A percentile compares a stretch with the other conserved stretches of the same genome.
Conservation (phyloP, 768 basidiomycete species). For the Auricularia sp. region DNA sequence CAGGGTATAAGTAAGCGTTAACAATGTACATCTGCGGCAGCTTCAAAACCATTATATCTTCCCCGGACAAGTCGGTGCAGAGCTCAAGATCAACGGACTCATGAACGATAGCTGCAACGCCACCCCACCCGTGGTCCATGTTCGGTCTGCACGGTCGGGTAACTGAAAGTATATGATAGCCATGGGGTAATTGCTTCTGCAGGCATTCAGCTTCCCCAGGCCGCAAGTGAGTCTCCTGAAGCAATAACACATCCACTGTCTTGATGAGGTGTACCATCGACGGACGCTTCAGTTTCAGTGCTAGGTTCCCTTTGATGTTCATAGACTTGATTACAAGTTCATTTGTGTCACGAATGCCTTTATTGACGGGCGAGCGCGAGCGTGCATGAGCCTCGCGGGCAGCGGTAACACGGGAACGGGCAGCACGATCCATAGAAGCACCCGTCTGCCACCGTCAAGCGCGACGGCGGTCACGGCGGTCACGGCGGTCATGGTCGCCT, state of each 20-base stretch:
- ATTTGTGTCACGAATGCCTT: background rate
- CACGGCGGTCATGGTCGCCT: no score
- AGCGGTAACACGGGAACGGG: background rate
- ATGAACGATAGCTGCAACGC: background rate
- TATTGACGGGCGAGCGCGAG: background rate
- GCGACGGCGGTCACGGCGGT: background rate
- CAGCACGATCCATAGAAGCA: background rate
- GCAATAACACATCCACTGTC: background rate
- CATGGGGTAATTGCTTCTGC: background rate
- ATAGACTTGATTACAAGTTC: background rate
- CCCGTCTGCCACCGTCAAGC: background rate
- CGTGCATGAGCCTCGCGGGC: background rate
- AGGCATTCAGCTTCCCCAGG: background rate
- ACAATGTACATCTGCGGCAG: background rate
- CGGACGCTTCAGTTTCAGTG: background rate
- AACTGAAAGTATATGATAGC: background rate
- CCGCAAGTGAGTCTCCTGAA: background rate
- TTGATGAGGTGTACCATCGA: background rate
- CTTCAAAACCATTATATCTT: background rate
- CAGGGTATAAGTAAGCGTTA: background rate
- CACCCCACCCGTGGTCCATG: background rate
- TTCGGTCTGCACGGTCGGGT: background rate
- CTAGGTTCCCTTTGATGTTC: background rate
- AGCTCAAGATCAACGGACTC: background rate
- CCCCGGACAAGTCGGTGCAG: background rate